Evolutionary conservation across 108 stramenopile genomes (phyloP), one percentile per base, ranked within the genome.

Genomic region (Epithemia pelagica): DNA sequence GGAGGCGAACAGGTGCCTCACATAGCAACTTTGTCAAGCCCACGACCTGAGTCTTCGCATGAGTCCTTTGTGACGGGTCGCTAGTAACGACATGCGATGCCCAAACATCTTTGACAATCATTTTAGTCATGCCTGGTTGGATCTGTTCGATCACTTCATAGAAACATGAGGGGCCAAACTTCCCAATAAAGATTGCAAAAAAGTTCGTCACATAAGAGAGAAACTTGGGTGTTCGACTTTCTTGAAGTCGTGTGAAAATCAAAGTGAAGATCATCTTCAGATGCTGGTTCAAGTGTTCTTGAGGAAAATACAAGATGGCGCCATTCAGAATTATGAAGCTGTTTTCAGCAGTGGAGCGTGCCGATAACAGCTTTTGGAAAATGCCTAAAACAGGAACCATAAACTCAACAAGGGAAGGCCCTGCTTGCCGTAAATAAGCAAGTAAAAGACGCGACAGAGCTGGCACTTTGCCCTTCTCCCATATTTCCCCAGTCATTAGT

Each of bases 401-500:
- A 24, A 69, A 63, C 23, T 61, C 60, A 25, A 90, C 82, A 24
- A 97, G 64, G 46, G 89, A 81, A 0, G 65, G 73, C 15, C 84
- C 80, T 24, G 86, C 91, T 72, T 88, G 82, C 62, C 73, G 74
- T 37, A 98, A 63, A 74, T 98, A 98, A 1, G 96, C 97, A 59
- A 80, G 80, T 0, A 96, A 37, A 19, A 98, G 75, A 20, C 92
- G 87, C 19, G 85, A 77, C 52, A 99, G 76, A n/a, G 93, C 98
- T 25, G 98, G 98, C 29, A 97, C 81, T 65, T 99, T 99, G 29
- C 96, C 96, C 29, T 89, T 68, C 57, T 95, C 95, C 98, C 98
- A 99, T 1, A 95, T 64, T 0, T 74, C 60, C 23, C 96, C 95
- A 22, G 77, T 85, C 58, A 99, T 71, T 52, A 97, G 72, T 19